Evolutionary conservation across 495 filamentous ascomycete genomes (phyloP), one percentile per base, ranked within the genome.

Genomic region (Podospora australis): DNA sequence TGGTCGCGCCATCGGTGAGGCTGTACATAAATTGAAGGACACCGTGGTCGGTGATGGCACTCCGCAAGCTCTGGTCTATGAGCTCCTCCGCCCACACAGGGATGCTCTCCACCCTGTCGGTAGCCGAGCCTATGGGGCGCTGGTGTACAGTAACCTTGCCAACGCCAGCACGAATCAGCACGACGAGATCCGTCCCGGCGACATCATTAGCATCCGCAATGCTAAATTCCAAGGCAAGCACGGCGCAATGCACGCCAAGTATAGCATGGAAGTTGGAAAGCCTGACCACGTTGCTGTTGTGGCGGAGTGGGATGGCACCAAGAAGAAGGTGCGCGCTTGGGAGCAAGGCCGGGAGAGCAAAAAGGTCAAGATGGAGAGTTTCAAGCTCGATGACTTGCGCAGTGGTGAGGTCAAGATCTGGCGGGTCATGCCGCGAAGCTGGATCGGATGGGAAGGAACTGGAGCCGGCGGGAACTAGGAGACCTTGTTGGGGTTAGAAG

Each of bases 301-400:
- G n/a, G 78, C 89, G 9, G 92, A 98, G 62, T 98, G 92, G 92
- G 92, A 98, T 64, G 92, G 92, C 24, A 95, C 89, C 21, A 95
- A 96, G 76, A 96, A 96, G 79, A 95, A 96, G 77, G 84, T 98
- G 28, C 71, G 90, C 30, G 90, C 83, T 1, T 97, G 87, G 86
- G 92, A 98, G 61, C 92, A 98, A 61, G 92, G 91, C 0, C 72
- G 92, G 24, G 92, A 97, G 68, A 91, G 82, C 62, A 92, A 84
- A 70, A 97, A 96, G 72, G 86, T 94, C 29, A 94, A 90, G 71
- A 69, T 87, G 47, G 91, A 97, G 72, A 90, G 87, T 64, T 97
- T 87, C 64, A 90, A 90, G 70, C 73, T 98, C 43, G 89, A 88
- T 29, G 92, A 98, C 70, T 59, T 98, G 58, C 76, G 87, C 62